phyloP scores from a whole-genome alignment of 768 basidiomycete genomes.

The Pisolithus microcarpus region DNA sequence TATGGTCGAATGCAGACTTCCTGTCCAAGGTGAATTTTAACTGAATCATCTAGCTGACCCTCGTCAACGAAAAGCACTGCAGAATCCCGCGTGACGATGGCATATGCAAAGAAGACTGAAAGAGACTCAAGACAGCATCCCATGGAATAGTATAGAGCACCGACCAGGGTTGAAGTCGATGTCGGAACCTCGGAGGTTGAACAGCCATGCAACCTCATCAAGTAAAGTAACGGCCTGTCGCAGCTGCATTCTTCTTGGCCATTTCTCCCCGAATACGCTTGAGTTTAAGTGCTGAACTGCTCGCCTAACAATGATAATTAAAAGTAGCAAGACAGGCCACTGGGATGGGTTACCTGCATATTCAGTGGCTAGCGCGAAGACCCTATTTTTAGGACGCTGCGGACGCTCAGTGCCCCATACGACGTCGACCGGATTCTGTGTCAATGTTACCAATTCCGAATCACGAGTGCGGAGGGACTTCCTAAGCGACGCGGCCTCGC shows the following conservation, averaged over 20 bases:
- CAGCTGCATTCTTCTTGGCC: conserved; percentile 45
- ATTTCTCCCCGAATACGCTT: conserved; percentile 57
- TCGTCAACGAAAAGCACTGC: conserved; percentile 66
- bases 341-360: conserved; percentile 49
- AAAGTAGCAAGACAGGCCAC: not conserved
- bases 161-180: conserved; percentile 80
- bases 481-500: conserved; percentile 56
- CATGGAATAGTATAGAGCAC: not conserved
- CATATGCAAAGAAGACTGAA: conserved; percentile 88
- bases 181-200: conserved; percentile 88
- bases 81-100: conserved; percentile 55
- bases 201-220: conserved; percentile 93
- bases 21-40: conserved; percentile 42
- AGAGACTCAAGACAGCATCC: not conserved
- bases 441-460: conserved; percentile 62
- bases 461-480: conserved; percentile 46
- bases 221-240: conserved; percentile 79
- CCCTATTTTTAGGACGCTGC: conserved; percentile 52
- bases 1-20: conserved; percentile 68
- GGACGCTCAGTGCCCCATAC: conserved; percentile 72
- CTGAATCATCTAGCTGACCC: conserved; percentile 36
- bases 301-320: conserved; percentile 37
- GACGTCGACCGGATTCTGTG: conserved; percentile 67
- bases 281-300: conserved; percentile 61
- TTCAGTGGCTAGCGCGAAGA: conserved; percentile 65